Evolutionary conservation across 2,329 filamentous ascomycete species (phyloP).

Genomic region (Calonectria crousiana): DNA sequence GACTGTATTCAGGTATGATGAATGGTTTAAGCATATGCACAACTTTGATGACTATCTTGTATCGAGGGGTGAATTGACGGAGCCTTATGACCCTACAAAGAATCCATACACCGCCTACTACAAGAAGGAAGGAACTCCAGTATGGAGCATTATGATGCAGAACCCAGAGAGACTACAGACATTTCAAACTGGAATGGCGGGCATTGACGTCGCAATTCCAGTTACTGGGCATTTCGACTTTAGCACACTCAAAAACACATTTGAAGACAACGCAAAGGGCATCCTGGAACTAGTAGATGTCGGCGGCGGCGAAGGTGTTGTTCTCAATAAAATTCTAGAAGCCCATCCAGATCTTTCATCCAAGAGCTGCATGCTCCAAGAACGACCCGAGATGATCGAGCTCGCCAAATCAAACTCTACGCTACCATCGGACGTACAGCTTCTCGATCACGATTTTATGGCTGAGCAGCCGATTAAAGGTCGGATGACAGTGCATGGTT

Average conservation of each 20-base stretch:
- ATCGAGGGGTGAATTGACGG: conserved; percentile 37
- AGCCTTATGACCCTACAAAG: conserved; percentile 44
- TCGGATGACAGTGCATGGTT: not conserved
- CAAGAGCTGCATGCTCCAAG: conserved; percentile 43
- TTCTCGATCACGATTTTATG: conserved; percentile 47
- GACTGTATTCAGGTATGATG: conserved; percentile 43
- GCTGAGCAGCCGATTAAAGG: conserved; percentile 47
- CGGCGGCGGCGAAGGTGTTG: conserved; percentile 46
- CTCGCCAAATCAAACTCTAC: conserved; percentile 35
- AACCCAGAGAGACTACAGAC: conserved; percentile 44
- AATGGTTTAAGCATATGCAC: conserved; percentile 50
- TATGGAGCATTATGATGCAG: conserved; percentile 50
- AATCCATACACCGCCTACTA: conserved; percentile 49
- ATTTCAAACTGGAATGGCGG: conserved; percentile 49
- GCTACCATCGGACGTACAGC: conserved; percentile 36
- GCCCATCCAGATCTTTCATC: conserved; percentile 43
- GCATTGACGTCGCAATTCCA: conserved; percentile 49
- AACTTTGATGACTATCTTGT: conserved; percentile 50
- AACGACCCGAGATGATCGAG: conserved; percentile 42
- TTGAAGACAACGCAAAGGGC: conserved; percentile 28
- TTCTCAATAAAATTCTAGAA: conserved; percentile 46
- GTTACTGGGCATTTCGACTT: conserved; percentile 49
- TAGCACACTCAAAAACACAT: conserved; percentile 38
- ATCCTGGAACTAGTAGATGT: conserved; percentile 47
- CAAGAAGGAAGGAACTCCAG: conserved; percentile 49